A percentile compares a stretch with the other conserved stretches of the same genome.
Evolutionary conservation across 1,284 basidiomycete species (phyloP).

Genomic region (Apiotrichum brassicae): DNA sequence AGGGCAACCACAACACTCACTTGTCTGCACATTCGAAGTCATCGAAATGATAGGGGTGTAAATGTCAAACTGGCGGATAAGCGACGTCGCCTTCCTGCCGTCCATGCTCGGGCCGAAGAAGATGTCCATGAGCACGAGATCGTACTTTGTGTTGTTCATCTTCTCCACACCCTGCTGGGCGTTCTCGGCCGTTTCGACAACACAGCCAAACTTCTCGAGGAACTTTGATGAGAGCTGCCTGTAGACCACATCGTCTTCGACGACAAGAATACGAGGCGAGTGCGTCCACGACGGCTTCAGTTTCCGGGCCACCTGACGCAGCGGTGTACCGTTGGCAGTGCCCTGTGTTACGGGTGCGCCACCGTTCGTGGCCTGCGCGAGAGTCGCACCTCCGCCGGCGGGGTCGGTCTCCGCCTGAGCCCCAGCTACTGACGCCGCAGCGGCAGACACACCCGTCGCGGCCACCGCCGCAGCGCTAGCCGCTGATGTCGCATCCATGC

Average conservation of each 20-base stretch:
- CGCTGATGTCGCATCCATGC: not conserved
- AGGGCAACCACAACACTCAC: no score
- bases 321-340: conserved; percentile 4
- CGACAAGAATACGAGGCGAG: conserved; percentile 77
- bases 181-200: conserved; percentile 87
- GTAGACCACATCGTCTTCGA: conserved; percentile 92
- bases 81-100: conserved; percentile 62
- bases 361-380: not conserved
- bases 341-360: no score
- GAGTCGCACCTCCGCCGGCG: not conserved
- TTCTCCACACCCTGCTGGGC: conserved; percentile 89
- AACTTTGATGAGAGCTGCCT: conserved; percentile 85
- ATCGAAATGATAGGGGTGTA: conserved; percentile 91
- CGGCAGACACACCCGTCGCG: not conserved
- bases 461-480: conserved; percentile 2
- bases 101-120: conserved; percentile 46
- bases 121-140: conserved; percentile 83
- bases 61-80: conserved; percentile 87
- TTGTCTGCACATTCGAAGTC: conserved; percentile 86
- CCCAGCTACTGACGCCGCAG: not conserved
- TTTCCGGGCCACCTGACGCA: conserved; percentile 26
- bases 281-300: conserved; percentile 86
- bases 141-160: conserved; percentile 91
- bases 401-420: not conserved
- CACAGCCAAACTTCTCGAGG: conserved; percentile 89